Conservation (phyloP, 768 basidiomycete species). For the Auriscalpium vulgare region DNA sequence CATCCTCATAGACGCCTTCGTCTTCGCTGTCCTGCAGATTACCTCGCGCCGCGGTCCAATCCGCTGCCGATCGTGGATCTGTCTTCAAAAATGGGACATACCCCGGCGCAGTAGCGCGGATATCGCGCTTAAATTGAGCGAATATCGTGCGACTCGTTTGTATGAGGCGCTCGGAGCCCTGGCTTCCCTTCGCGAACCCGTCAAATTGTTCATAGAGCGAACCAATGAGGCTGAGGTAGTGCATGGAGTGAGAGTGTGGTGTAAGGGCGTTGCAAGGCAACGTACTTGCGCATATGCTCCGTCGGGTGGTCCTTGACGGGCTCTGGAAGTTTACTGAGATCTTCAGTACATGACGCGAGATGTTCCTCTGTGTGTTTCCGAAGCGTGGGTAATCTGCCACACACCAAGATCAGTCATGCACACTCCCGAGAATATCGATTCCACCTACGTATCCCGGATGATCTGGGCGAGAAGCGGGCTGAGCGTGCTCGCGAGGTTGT, state of each 20-base stretch:
- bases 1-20: background rate
- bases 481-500: conserved; percentile 26
- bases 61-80: background rate
- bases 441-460: conserved; percentile 23
- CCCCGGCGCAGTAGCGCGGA: conserved; percentile 27
- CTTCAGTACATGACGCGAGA: conserved; percentile 20
- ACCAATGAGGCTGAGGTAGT: conserved; percentile 21
- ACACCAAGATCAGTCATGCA: no score
- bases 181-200: conserved; percentile 21
- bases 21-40: background rate
- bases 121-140: conserved; percentile 22
- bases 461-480: conserved; percentile 29
- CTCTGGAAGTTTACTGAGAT: conserved; percentile 23
- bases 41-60: background rate
- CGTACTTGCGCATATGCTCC: conserved; percentile 13
- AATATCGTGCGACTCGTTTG: conserved; percentile 25
- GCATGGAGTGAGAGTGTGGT: no score
- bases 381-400: conserved; percentile 24
- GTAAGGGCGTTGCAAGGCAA: background rate
- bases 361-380: conserved; percentile 18
- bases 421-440: no score
- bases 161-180: conserved; percentile 21
- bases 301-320: conserved; percentile 27
- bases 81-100: conserved; percentile 21
- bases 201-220: conserved; percentile 25